Percentiles rank a stretch among this genome's conserved stretches.
Evolutionary conservation across 805 yeast genomes (phyloP).

Genomic region (Spathaspora boniae): DNA sequence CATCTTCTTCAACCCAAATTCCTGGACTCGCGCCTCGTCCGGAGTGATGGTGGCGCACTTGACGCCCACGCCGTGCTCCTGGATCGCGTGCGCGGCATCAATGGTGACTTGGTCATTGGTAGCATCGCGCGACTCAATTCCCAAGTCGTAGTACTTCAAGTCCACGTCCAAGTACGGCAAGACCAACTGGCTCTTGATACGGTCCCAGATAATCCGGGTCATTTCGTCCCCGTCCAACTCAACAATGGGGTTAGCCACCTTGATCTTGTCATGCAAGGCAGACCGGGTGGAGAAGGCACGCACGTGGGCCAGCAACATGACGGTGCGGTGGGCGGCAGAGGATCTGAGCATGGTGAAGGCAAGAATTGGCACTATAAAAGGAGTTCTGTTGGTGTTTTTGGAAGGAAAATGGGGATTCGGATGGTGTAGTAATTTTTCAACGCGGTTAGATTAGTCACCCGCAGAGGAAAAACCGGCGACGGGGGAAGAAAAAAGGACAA

Average conservation of each 20-base stretch:
- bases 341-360: conserved; percentile 13
- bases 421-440: too few species aligned
- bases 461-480: too few species aligned
- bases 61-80: conserved; percentile 72
- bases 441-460: too few species aligned
- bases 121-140: conserved; percentile 63
- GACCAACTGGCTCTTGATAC: conserved; percentile 65
- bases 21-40: conserved; percentile 75
- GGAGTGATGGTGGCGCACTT: conserved; percentile 88
- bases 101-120: conserved; percentile 72
- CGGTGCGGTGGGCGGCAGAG: conserved; percentile 8
- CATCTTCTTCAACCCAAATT: conserved; percentile 71
- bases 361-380: not conserved
- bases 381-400: conserved; percentile 3
- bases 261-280: conserved; percentile 43
- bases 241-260: conserved; percentile 70
- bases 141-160: conserved; percentile 71
- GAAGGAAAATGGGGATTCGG: too few species aligned
- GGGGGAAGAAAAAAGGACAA: too few species aligned
- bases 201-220: conserved; percentile 82
- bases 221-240: conserved; percentile 84
- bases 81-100: conserved; percentile 75
- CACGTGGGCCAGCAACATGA: conserved; percentile 4
- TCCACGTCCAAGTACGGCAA: conserved; percentile 70
- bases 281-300: conserved; percentile 14